Evolutionary conservation across 2,329 filamentous ascomycete species (phyloP).

Genomic region (Ampelomyces quisqualis): DNA sequence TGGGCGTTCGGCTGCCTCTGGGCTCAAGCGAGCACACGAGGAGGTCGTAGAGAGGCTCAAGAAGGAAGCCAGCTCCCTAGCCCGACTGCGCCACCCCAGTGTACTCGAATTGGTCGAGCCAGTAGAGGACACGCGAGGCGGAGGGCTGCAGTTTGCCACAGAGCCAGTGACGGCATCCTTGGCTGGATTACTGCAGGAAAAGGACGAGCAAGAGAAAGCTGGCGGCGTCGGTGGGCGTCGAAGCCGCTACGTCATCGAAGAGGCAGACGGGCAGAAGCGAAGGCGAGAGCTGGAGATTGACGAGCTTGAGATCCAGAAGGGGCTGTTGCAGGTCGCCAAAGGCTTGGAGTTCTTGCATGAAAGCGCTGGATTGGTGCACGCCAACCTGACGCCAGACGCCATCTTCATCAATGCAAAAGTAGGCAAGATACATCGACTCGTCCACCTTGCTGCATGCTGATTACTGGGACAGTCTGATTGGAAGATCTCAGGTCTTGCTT

Average conservation of each 20-base stretch:
- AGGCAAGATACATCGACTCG: slow-evolving; percentile 36
- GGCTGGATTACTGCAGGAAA: slow-evolving; percentile 76
- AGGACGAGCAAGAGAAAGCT: slow-evolving; percentile 78
- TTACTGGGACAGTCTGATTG: slow-evolving; percentile 71
- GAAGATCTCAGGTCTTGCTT: slow-evolving; percentile 95
- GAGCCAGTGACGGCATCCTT: slow-evolving; percentile 90
- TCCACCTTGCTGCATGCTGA: slow-evolving; percentile 25
- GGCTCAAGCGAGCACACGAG: slow-evolving; percentile 78
- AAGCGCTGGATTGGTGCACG: slow-evolving; percentile 89
- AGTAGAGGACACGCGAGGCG: slow-evolving; percentile 88
- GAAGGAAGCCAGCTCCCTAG: slow-evolving; percentile 86
- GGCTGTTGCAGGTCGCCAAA: slow-evolving; percentile 87
- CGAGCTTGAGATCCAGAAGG: slow-evolving; percentile 96
- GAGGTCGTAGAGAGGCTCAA: slow-evolving; percentile 89
- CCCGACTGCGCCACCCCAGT: slow-evolving; percentile 84
- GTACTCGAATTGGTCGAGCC: slow-evolving; percentile 92
- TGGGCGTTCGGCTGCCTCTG: slow-evolving; percentile 60
- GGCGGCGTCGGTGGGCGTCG: slow-evolving; percentile 68
- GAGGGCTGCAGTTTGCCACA: slow-evolving; percentile 92
- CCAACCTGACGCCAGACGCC: slow-evolving; percentile 90
- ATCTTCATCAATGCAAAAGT: slow-evolving; percentile 93
- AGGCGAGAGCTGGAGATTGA: slow-evolving; percentile 88
- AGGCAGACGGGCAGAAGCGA: slow-evolving; percentile 67
- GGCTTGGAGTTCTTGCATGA: slow-evolving; percentile 94
- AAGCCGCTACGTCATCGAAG: slow-evolving; percentile 79